Evolutionary conservation across 768 basidiomycete species (phyloP), one percentile per base, ranked within the genome.

Genomic region (Cubamyces sp.): DNA sequence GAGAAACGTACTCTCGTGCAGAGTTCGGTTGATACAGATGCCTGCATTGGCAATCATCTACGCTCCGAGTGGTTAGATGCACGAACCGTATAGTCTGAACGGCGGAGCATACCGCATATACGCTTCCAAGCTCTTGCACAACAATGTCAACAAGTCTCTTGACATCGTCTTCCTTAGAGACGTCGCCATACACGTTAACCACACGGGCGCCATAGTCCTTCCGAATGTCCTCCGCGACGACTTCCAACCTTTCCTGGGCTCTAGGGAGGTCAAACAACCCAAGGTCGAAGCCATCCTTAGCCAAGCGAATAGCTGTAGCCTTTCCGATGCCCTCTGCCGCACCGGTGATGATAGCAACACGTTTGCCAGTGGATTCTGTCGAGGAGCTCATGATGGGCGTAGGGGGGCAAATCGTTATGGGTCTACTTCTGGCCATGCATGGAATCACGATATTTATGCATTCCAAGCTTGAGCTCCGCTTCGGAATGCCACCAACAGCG

Each of bases 31-130:
- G 45, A 62, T 57, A 28, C 28, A 48, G 3, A 70, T 60, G 1
- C 65, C 69, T 4, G 69, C 69, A 41, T 70, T 70, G 1, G 69
- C 69, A 19, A 70, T 54, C 65, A 70, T 69, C 69, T 70, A 45
- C 11, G 9, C 11, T 12, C 34, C 39, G 12, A 7, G 9, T 1
- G 6, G 5, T 41, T 14, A 47, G 18, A 18, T 21, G 3, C 5
- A 19, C 4, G 25, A 21, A 25, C 21, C n/a, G n/a, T n/a, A 26
- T 39, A 21, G 9, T 6, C 19, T 21, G 45, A 14, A 12, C 3
- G 53, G 39, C 19, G 30, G 21, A 4, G 69, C 81, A 58, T 57
- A 82, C 83, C 18, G 82, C 80, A 63, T 84, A 79, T n/a, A 85
- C 60, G 1, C 81, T 81, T 0, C 82, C 83, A 6, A 83, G 70